Conservation (phyloP, 495 filamentous ascomycete genomes). For the Antarctomyces pellizariae region DNA sequence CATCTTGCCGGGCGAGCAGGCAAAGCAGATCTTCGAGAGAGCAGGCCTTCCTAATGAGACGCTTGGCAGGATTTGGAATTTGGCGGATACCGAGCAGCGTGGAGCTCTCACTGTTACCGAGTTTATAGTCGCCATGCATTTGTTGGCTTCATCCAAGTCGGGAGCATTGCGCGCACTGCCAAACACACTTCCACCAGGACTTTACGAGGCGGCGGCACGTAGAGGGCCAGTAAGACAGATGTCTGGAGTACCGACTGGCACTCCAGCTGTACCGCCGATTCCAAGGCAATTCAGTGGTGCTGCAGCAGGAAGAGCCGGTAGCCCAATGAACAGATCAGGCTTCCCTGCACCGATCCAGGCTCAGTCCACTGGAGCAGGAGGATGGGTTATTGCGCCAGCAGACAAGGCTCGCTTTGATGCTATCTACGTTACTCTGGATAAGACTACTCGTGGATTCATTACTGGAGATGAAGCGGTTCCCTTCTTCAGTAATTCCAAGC, state of each 20-base stretch:
- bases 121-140: constrained; percentile 96
- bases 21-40: constrained; percentile 87
- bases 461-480: constrained; percentile 84
- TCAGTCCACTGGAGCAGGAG: constrained; percentile 31
- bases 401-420: constrained; percentile 75
- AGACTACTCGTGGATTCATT: constrained; percentile 52
- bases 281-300: constrained; percentile 49
- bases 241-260: constrained; percentile 19
- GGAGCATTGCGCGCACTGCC: constrained; percentile 60
- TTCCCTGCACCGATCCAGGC: constrained; percentile 26
- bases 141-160: constrained; percentile 73
- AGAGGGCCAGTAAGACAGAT: constrained; percentile 27
- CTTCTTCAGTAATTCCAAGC: constrained; percentile 78
- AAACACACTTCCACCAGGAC: constrained; percentile 53
- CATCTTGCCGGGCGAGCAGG: constrained; percentile 68
- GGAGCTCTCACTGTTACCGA: constrained; percentile 76
- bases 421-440: constrained; percentile 65
- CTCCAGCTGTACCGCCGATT: constrained; percentile 29
- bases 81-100: constrained; percentile 79
- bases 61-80: constrained; percentile 80
- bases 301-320: constrained; percentile 36
- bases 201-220: constrained; percentile 81
- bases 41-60: constrained; percentile 75
- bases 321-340: constrained; percentile 40
- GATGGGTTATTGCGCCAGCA: constrained; percentile 55